These are phyloP conservation scores for Cladobotryum mycophilum DNA, from an alignment of 2,329 filamentous ascomycete genomes.

Conservation along the genomic window DNA sequence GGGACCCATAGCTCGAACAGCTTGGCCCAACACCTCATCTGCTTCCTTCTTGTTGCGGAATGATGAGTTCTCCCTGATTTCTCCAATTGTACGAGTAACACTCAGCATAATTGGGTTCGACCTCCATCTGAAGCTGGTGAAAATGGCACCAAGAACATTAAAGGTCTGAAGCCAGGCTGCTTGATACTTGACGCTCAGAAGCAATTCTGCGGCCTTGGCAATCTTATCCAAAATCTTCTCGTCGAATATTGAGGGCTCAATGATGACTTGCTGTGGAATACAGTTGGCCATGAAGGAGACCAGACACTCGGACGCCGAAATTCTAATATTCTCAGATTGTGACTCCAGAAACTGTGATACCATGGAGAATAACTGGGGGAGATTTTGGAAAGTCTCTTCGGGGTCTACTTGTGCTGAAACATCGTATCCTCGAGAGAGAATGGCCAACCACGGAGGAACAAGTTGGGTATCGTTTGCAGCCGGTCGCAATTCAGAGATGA, in stretches of 20 bases:
- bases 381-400: constrained; percentile 84
- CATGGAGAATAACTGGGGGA: constrained; percentile 78
- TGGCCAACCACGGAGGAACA: constrained; percentile 92
- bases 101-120: constrained; percentile 71
- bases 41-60: constrained; percentile 94
- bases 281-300: constrained; percentile 91
- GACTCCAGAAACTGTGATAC: constrained; percentile 78
- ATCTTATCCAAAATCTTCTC: constrained; percentile 84
- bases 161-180: constrained; percentile 94
- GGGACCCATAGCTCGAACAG: constrained; percentile 84
- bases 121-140: constrained; percentile 79
- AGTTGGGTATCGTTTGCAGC: constrained; percentile 91
- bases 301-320: constrained; percentile 90
- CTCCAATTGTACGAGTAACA: constrained; percentile 73
- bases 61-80: constrained; percentile 78
- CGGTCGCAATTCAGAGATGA: constrained; percentile 86
- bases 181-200: constrained; percentile 88
- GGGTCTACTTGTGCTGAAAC: constrained; percentile 83
- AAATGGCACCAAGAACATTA: constrained; percentile 78
- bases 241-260: constrained; percentile 87
- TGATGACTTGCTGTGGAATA: constrained; percentile 71
- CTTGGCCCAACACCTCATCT: constrained; percentile 81
- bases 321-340: constrained; percentile 83
- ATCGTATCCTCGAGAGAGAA: constrained; percentile 89
- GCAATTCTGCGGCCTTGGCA: constrained; percentile 61